A percentile compares a stretch with the other conserved stretches of the same genome.
Conservation (phyloP, 2,329 filamentous ascomycete species). For the Nemania sp. region DNA sequence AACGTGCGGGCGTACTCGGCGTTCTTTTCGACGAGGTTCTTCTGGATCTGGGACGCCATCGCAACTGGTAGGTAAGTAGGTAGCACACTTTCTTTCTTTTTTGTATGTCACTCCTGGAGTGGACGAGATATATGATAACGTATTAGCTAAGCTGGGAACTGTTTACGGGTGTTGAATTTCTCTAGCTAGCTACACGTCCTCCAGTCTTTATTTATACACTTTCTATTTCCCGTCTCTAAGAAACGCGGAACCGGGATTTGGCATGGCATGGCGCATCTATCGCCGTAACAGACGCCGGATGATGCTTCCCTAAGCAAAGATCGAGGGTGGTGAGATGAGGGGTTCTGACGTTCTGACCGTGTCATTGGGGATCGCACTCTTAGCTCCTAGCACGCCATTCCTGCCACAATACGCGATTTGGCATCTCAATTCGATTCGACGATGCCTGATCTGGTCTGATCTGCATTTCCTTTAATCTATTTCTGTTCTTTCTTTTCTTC, state of each 20-base stretch:
- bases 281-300: neutral
- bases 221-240: neutral
- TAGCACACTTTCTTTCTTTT: neutral
- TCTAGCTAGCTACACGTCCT: neutral
- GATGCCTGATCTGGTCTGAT: conserved; percentile 1
- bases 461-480: neutral
- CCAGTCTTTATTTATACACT: conserved; percentile 15
- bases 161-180: neutral
- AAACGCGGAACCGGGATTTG: neutral
- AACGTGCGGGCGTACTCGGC: conserved; percentile 62
- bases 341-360: conserved; percentile 14
- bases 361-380: conserved; percentile 23
- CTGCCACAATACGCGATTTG: conserved; percentile 17
- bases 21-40: conserved; percentile 62
- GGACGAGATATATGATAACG: neutral
- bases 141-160: neutral
- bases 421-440: neutral
- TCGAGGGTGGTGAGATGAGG: conserved; percentile 21
- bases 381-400: conserved; percentile 27
- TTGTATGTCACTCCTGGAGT: neutral
- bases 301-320: conserved; percentile 8
- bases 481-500: conserved; percentile 1
- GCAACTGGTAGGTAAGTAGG: neutral
- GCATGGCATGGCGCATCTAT: neutral
- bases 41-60: conserved; percentile 49